Conservation (phyloP, 1,139 yeast genomes). For the Pichia sp. region DNA sequence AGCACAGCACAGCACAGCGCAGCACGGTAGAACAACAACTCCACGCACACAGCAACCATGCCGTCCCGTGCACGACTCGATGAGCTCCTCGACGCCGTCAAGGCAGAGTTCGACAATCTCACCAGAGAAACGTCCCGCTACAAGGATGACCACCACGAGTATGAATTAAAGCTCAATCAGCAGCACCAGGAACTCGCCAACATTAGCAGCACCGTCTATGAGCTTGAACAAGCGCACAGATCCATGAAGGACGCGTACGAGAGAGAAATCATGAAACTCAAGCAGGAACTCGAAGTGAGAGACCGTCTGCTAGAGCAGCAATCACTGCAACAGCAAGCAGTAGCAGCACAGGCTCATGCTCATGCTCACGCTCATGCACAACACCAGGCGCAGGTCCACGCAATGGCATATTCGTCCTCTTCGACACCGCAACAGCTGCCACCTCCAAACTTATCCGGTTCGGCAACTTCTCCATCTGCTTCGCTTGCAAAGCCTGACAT, state of each 20-base stretch:
- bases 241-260: conserved; percentile 95
- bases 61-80: conserved; percentile 32
- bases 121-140: conserved; percentile 81
- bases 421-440: conserved; percentile 21
- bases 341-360: conserved; percentile 21
- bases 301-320: conserved; percentile 43
- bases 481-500: too few species aligned
- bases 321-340: conserved; percentile 26
- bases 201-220: conserved; percentile 89
- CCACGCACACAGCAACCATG: too few species aligned
- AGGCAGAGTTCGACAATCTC: conserved; percentile 84
- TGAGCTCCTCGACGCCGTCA: conserved; percentile 86
- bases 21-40: too few species aligned
- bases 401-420: conserved; percentile 21
- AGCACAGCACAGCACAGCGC: too few species aligned
- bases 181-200: conserved; percentile 94
- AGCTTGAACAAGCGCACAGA: conserved; percentile 88
- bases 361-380: conserved; percentile 22
- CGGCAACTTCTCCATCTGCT: too few species aligned
- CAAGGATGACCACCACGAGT: conserved; percentile 90
- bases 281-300: conserved; percentile 75
- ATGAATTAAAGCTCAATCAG: conserved; percentile 82
- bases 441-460: conserved; percentile 24
- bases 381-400: conserved; percentile 8
- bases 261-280: conserved; percentile 80